Conservation (phyloP, 495 filamentous ascomycete species). For the Talaromyces thailandensis region DNA sequence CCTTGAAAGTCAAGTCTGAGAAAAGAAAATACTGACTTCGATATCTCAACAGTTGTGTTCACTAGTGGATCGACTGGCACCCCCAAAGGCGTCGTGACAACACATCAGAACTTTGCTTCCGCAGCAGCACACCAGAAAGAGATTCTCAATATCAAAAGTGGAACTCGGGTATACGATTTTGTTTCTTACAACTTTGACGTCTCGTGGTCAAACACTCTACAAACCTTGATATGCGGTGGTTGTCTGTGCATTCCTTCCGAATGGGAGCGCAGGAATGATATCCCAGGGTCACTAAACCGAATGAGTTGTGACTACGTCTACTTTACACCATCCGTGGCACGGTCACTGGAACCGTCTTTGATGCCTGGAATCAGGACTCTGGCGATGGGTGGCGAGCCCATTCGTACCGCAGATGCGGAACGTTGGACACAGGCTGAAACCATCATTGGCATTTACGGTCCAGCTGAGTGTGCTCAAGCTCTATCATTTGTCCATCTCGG, state of each 20-base stretch:
- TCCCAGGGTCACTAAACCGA: constrained; percentile 15
- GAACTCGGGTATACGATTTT: constrained; percentile 35
- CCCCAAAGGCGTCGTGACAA: constrained; percentile 2
- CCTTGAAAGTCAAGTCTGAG: not conserved
- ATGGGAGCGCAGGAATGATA: constrained; percentile 23
- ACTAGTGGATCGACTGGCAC: not conserved
- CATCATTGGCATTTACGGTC: constrained; percentile 33
- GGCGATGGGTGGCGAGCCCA: constrained; percentile 24
- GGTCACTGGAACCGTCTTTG: constrained; percentile 15
- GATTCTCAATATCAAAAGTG: not conserved
- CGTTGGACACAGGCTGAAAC: not conserved
- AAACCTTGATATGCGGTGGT: constrained; percentile 36
- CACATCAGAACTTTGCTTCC: not conserved
- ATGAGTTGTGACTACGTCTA: constrained; percentile 10
- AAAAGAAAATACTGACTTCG: not conserved
- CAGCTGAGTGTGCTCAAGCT: constrained; percentile 30
- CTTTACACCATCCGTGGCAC: constrained; percentile 42
- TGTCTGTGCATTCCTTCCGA: constrained; percentile 48
- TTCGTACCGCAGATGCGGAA: constrained; percentile 1
- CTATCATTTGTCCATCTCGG: constrained; percentile 1
- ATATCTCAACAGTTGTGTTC: constrained; percentile 2
- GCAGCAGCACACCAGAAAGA: not conserved
- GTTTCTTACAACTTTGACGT: constrained; percentile 44
- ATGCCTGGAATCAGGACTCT: constrained; percentile 24
- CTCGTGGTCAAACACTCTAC: constrained; percentile 40